These are phyloP conservation scores for Fusarium succisae DNA, from an alignment of 2,329 filamentous ascomycete species.

Conservation along the genomic window DNA sequence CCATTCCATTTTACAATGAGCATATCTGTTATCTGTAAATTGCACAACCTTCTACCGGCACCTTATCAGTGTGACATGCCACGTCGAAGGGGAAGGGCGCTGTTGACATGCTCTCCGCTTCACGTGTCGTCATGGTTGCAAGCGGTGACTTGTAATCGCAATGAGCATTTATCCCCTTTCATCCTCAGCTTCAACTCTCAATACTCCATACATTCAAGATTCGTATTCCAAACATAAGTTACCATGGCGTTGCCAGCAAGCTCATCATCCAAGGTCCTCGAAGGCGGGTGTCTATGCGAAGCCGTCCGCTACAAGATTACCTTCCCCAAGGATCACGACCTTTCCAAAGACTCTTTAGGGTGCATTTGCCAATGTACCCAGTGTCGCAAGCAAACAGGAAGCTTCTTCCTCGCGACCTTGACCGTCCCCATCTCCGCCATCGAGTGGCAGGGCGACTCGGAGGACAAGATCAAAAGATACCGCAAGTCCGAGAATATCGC, in stretches of 20 bases:
- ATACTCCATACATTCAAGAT: accelerated
- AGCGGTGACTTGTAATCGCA: accelerated
- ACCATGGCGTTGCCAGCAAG: background rate
- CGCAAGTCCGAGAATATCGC: background rate
- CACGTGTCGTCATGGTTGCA: background rate
- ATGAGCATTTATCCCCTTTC: accelerated
- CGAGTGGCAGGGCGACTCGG: background rate
- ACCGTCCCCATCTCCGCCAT: background rate
- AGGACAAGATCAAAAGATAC: background rate
- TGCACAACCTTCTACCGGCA: background rate
- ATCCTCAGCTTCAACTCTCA: accelerated
- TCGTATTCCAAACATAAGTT: accelerated
- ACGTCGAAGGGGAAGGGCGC: background rate
- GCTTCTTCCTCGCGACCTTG: constrained; percentile 1
- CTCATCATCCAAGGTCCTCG: background rate
- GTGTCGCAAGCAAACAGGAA: constrained; percentile 15
- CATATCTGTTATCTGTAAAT: background rate
- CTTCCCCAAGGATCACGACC: background rate
- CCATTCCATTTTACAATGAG: no score
- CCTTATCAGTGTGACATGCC: background rate
- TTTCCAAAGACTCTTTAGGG: background rate
- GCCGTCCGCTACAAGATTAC: constrained; percentile 1
- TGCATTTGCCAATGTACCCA: constrained; percentile 18
- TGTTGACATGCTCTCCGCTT: background rate
- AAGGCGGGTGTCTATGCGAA: constrained; percentile 5